A percentile compares a stretch with the other conserved stretches of the same genome.
Evolutionary conservation across 208 protist genomes (phyloP).

Genomic region (Phytomonas serpens): DNA sequence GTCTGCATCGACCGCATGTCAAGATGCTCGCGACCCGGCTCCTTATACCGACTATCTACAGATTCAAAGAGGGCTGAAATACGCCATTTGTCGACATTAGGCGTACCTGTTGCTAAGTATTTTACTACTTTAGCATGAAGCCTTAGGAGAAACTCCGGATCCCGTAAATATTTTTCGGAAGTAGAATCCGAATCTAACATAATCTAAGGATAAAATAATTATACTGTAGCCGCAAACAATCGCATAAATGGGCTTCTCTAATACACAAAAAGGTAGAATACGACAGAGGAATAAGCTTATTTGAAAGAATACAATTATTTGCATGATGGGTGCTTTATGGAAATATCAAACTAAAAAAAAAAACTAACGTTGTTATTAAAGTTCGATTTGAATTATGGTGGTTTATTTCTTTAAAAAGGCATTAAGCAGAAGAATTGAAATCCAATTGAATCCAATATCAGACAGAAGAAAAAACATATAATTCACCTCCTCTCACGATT

Average conservation of each 20-base stretch:
- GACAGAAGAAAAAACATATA: neutral
- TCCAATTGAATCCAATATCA: neutral
- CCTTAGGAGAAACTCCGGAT: conserved; percentile 28
- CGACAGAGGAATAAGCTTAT: neutral
- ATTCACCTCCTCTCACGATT: neutral
- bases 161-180: conserved; percentile 18
- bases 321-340: neutral
- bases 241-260: neutral
- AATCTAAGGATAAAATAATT: neutral
- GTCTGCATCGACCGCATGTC: conserved; percentile 12
- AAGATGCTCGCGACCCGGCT: conserved; percentile 8
- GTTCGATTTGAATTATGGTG: neutral
- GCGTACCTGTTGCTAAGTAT: neutral
- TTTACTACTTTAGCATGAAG: conserved; percentile 9
- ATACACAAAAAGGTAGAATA: neutral
- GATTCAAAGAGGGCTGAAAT: conserved; percentile 16
- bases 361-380: neutral
- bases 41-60: conserved; percentile 18
- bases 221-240: neutral
- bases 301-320: conserved; percentile 1
- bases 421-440: neutral
- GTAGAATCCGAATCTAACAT: conserved; percentile 15
- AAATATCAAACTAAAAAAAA: neutral
- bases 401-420: neutral
- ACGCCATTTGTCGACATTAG: neutral